These are phyloP conservation scores for Hymenoscyphus linearis DNA, from an alignment of 2,329 filamentous ascomycete species.

Conservation along the genomic window DNA sequence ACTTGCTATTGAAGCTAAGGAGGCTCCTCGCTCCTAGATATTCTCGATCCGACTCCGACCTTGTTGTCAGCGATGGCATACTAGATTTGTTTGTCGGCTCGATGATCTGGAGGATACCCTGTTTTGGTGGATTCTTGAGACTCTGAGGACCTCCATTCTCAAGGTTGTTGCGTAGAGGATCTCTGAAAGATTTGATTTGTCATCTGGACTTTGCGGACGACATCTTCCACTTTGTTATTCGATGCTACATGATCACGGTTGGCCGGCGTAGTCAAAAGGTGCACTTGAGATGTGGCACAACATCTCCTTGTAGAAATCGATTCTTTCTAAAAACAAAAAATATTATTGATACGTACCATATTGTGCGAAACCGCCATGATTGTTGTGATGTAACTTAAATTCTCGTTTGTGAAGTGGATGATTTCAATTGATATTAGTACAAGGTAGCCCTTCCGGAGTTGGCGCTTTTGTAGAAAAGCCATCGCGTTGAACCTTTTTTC, in stretches of 20 bases:
- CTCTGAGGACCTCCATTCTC: conserved; percentile 34
- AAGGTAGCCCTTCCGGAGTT: not conserved
- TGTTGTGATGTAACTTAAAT: not conserved
- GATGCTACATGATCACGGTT: conserved; percentile 30
- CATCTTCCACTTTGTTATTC: conserved; percentile 27
- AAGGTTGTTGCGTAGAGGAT: conserved; percentile 39
- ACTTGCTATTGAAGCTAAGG: conserved; percentile 87
- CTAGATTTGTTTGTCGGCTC: conserved; percentile 23
- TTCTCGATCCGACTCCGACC: conserved; percentile 24
- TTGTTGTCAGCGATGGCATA: conserved; percentile 29
- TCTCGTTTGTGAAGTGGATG: not conserved
- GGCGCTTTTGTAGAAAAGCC: not conserved
- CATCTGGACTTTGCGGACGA: conserved; percentile 26
- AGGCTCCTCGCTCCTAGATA: conserved; percentile 56
- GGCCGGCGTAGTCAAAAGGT: conserved; percentile 34
- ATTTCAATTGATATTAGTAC: not conserved
- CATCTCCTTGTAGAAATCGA: conserved; percentile 31
- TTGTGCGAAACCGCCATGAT: not conserved
- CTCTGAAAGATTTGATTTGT: conserved; percentile 41
- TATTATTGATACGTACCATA: conserved; percentile 1
- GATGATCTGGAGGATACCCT: conserved; percentile 20
- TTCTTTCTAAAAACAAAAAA: conserved; percentile 11
- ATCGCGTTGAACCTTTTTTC: not conserved
- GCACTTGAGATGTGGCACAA: conserved; percentile 25
- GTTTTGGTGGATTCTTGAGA: conserved; percentile 26